A percentile compares a stretch with the other conserved stretches of the same genome.
These are phyloP conservation scores for Vitis hybrid DNA, from an alignment of 177 flowering plant species.

Conservation along the genomic window DNA sequence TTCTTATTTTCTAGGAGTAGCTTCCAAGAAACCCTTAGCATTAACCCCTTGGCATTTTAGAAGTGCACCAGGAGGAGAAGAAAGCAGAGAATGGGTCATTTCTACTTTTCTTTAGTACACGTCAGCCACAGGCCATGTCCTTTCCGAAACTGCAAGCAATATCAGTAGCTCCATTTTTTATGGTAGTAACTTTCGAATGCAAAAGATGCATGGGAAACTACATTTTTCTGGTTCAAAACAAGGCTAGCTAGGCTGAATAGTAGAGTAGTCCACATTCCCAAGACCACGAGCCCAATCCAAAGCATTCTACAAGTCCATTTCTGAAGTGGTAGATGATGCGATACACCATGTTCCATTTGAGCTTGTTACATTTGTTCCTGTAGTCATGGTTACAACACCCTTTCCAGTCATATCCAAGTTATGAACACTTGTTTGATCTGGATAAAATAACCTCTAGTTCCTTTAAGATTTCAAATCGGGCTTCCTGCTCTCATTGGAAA, in stretches of 20 bases:
- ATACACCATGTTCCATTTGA: conserved; percentile 84
- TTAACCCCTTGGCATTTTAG: too few species aligned
- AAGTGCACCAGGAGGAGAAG: too few species aligned
- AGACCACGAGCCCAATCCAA: conserved; percentile 95
- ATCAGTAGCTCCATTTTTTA: conserved; percentile 83
- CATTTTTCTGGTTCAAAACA: too few species aligned
- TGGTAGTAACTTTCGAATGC: conserved; percentile 71
- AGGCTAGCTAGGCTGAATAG: conserved; percentile 10
- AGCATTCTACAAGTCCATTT: conserved; percentile 67
- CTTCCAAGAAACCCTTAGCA: too few species aligned
- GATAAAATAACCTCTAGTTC: conserved; percentile 94
- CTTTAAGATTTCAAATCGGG: conserved; percentile 92
- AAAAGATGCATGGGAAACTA: too few species aligned
- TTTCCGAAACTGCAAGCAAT: conserved; percentile 83
- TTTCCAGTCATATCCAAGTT: conserved; percentile 70
- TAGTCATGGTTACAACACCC: conserved; percentile 8
- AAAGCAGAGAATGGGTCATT: too few species aligned
- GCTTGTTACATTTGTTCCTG: conserved; percentile 42
- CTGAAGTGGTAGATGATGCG: conserved; percentile 72
- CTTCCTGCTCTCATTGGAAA: conserved; percentile 95
- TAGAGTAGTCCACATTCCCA: conserved; percentile 91
- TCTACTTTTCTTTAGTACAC: too few species aligned
- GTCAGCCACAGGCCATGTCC: too few species aligned
- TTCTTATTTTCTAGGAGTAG: too few species aligned
- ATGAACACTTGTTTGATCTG: conserved; percentile 86